phyloP scores from a whole-genome alignment of 129 eudicot genomes.

The Cynara cardunculus region DNA sequence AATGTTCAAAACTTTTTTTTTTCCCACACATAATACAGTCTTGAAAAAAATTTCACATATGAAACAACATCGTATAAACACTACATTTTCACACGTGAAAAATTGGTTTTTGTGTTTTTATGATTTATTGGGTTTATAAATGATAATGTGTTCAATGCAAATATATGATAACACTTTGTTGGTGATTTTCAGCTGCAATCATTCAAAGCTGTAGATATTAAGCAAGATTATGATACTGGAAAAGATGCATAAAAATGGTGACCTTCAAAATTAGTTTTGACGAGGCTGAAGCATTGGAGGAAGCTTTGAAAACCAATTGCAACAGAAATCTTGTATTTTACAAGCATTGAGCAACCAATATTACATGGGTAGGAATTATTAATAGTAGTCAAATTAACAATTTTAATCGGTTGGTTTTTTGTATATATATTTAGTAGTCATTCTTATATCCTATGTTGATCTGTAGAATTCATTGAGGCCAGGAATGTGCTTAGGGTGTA shows the following conservation, averaged over 20 bases:
- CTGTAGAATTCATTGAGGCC: background rate
- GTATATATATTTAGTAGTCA: background rate
- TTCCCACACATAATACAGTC: too few relatives aligned
- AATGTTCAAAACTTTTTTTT: too few relatives aligned
- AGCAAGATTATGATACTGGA: constrained; percentile 96
- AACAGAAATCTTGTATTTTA: constrained; percentile 70
- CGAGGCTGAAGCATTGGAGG: constrained; percentile 72
- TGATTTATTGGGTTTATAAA: too few relatives aligned
- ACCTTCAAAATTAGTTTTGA: constrained; percentile 85
- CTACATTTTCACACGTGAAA: too few relatives aligned
- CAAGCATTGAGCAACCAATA: constrained; percentile 33
- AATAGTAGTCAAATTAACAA: too few relatives aligned
- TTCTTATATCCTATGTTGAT: background rate
- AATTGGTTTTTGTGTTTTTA: too few relatives aligned
- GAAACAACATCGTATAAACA: too few relatives aligned
- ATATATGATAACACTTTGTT: background rate
- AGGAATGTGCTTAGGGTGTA: background rate
- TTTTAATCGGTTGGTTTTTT: background rate
- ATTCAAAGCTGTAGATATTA: constrained; percentile 71
- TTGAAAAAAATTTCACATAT: too few relatives aligned
- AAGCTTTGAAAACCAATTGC: constrained; percentile 74
- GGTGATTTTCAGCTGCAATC: constrained; percentile 62
- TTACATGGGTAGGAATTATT: background rate
- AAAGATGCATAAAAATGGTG: constrained; percentile 87
- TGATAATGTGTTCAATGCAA: too few relatives aligned